Evolutionary conservation across 2,329 filamentous ascomycete species (phyloP).

Genomic region (Claviceps arundinis): DNA sequence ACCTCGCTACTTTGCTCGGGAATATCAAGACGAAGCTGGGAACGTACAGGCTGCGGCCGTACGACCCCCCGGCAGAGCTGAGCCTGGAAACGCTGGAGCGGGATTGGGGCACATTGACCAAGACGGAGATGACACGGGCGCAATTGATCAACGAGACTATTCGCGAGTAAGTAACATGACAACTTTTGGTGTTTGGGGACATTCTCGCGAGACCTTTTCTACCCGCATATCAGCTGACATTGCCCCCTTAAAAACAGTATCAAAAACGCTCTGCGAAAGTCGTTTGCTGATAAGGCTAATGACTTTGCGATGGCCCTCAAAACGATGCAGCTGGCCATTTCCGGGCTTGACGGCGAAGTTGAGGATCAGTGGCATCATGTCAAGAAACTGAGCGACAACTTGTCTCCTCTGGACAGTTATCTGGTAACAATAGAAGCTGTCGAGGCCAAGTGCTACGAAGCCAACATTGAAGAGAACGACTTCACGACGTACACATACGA

Average conservation of each 20-base stretch:
- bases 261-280: conserved; percentile 84
- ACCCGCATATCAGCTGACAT: conserved; percentile 15
- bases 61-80: conserved; percentile 77
- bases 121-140: conserved; percentile 75
- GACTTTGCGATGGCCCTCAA: conserved; percentile 93
- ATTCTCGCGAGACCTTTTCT: not conserved
- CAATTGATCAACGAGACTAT: conserved; percentile 98
- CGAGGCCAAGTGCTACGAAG: conserved; percentile 82
- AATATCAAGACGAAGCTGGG: conserved; percentile 99
- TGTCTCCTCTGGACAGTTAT: conserved; percentile 83
- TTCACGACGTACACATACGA: conserved; percentile 99
- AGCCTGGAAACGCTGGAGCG: conserved; percentile 69
- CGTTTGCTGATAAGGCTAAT: conserved; percentile 96
- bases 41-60: conserved; percentile 82
- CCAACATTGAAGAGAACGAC: conserved; percentile 98
- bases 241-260: conserved; percentile 45
- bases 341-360: conserved; percentile 90
- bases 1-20: conserved; percentile 79
- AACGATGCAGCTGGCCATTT: conserved; percentile 87
- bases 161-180: conserved; percentile 53
- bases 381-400: conserved; percentile 67
- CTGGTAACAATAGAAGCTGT: conserved; percentile 75
- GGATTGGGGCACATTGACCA: conserved; percentile 69
- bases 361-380: conserved; percentile 90
- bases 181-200: not conserved